These are phyloP conservation scores for Lentinula detonsa DNA, from an alignment of 768 basidiomycete species.

Conservation along the genomic window DNA sequence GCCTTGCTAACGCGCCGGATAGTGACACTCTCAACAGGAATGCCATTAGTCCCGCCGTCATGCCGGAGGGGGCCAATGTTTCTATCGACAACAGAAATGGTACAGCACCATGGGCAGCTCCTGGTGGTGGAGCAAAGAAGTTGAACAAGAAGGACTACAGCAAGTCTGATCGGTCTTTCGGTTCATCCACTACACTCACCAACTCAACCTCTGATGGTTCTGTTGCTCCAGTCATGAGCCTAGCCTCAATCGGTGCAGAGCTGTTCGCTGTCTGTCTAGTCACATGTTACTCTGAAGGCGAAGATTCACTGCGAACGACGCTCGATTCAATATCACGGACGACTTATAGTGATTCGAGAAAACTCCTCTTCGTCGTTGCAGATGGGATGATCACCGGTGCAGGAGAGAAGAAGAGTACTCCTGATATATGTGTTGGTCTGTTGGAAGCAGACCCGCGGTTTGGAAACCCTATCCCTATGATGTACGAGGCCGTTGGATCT, in stretches of 20 bases:
- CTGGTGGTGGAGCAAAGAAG: slow-evolving; percentile 44
- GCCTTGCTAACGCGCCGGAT: slow-evolving; percentile 72
- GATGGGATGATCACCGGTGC: slow-evolving; percentile 99
- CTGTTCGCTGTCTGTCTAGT: slow-evolving; percentile 94
- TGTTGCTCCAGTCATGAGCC: slow-evolving; percentile 62
- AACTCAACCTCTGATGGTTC: slow-evolving; percentile 33
- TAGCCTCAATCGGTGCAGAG: slow-evolving; percentile 91
- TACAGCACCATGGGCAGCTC: slow-evolving; percentile 89
- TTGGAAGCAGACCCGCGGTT: slow-evolving; percentile 93
- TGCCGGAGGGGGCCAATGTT: slow-evolving; percentile 94
- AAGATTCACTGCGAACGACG: slow-evolving; percentile 86
- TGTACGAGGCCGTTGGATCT: slow-evolving; percentile 84
- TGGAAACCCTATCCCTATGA: slow-evolving; percentile 94
- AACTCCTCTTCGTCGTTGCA: slow-evolving; percentile 89
- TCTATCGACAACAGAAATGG: slow-evolving; percentile 89
- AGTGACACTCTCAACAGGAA: slow-evolving; percentile 68
- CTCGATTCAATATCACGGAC: slow-evolving; percentile 91
- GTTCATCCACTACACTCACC: slow-evolving; percentile 53
- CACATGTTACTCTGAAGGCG: slow-evolving; percentile 97
- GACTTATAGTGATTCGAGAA: slow-evolving; percentile 86
- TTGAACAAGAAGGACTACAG: slow-evolving; percentile 32
- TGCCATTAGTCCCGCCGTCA: slow-evolving; percentile 90
- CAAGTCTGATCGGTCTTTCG: slow-evolving; percentile 44
- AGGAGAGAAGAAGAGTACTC: slow-evolving; percentile 93
- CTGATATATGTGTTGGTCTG: slow-evolving; percentile 90